A percentile compares a stretch with the other conserved stretches of the same genome.
Conservation (phyloP, 148 eudicot species). For the Heliamphora exappendiculata region DNA sequence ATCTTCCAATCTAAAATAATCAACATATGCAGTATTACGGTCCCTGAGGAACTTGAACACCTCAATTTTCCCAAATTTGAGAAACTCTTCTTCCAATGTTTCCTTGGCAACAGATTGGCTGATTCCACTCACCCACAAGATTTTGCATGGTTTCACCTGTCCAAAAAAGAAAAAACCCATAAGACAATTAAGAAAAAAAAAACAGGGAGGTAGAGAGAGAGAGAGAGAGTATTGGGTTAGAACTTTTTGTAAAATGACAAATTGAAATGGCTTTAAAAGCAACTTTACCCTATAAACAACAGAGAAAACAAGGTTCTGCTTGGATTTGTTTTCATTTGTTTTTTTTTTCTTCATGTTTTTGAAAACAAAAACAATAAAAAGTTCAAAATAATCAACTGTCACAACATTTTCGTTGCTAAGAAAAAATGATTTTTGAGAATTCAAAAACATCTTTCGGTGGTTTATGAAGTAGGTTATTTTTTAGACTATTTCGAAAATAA, state of each 20-base stretch:
- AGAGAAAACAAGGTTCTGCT: neutral
- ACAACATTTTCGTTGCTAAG: too few relatives aligned
- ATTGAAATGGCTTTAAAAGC: neutral
- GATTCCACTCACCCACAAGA: slow-evolving; percentile 88
- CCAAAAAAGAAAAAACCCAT: neutral
- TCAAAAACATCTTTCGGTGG: too few relatives aligned
- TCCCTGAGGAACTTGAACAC: slow-evolving; percentile 77
- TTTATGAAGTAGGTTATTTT: too few relatives aligned
- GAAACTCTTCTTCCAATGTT: slow-evolving; percentile 63
- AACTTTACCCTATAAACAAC: neutral
- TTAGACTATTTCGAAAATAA: too few relatives aligned
- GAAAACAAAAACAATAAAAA: too few relatives aligned
- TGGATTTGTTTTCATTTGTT: too few relatives aligned
- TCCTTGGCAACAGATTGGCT: slow-evolving; percentile 62
- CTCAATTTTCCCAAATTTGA: slow-evolving; percentile 68
- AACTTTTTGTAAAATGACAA: too few relatives aligned
- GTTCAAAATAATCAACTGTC: too few relatives aligned
- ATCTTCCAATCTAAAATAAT: slow-evolving; percentile 66
- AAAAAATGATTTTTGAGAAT: too few relatives aligned
- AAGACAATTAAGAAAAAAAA: too few relatives aligned
- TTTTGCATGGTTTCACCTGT: slow-evolving; percentile 92
- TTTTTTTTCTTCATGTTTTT: too few relatives aligned
- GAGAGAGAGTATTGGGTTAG: neutral
- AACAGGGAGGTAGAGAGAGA: too few relatives aligned
- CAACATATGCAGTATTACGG: slow-evolving; percentile 70